These are phyloP conservation scores for Moniliella sp. DNA, from an alignment of 1,284 basidiomycete species.

Conservation along the genomic window DNA sequence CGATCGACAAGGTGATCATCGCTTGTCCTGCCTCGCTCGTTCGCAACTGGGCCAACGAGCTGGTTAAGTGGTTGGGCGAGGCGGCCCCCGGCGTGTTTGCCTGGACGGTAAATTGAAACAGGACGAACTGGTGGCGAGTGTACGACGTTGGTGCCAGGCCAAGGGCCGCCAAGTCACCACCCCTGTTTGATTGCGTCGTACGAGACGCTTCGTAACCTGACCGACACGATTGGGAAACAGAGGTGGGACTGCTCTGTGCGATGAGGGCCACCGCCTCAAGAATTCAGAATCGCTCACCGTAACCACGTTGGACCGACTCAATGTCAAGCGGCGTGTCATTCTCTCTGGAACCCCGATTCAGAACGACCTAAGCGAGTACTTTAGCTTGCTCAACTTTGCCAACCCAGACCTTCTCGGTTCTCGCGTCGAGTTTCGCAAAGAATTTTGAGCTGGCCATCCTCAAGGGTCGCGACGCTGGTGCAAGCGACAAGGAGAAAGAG, in stretches of 20 bases:
- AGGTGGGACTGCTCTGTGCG: conserved; percentile 70
- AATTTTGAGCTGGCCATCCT: conserved; percentile 88
- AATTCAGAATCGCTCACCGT: conserved; percentile 60
- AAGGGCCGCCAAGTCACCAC: conserved; percentile 7
- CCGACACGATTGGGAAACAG: conserved; percentile 33
- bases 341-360: conserved; percentile 90
- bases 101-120: conserved; percentile 27
- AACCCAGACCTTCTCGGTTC: conserved; percentile 86
- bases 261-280: conserved; percentile 91
- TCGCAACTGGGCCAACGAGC: conserved; percentile 93
- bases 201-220: conserved; percentile 52
- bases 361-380: conserved; percentile 92
- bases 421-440: conserved; percentile 76
- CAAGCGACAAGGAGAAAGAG: conserved; percentile 59
- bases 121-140: conserved; percentile 26
- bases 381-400: conserved; percentile 82
- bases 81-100: conserved; percentile 24
- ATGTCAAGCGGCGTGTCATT: conserved; percentile 83
- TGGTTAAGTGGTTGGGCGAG: conserved; percentile 37
- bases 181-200: conserved; percentile 93
- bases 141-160: conserved; percentile 25
- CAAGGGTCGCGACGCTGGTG: conserved; percentile 72
- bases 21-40: conserved; percentile 90
- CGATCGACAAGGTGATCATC: conserved; percentile 93
- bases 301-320: conserved; percentile 57